These are phyloP conservation scores for Byssoonygena ceratinophila DNA, from an alignment of 2,329 filamentous ascomycete genomes.

Conservation along the genomic window DNA sequence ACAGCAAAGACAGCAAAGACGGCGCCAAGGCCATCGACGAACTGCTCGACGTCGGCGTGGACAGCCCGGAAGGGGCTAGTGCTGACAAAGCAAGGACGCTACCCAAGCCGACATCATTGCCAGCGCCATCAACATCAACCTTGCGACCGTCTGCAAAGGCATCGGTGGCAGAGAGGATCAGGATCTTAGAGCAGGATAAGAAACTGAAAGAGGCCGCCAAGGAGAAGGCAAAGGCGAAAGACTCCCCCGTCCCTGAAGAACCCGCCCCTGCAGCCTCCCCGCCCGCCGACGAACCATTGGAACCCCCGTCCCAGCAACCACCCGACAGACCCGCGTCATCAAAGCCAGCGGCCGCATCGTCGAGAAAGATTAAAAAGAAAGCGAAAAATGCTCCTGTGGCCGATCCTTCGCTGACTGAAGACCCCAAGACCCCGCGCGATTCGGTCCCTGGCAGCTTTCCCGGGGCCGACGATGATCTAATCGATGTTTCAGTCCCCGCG, in stretches of 20 bases:
- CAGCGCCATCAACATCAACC: constrained; percentile 26
- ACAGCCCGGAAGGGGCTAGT: constrained; percentile 26
- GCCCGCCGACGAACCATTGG: constrained; percentile 21
- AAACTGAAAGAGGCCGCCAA: constrained; percentile 31
- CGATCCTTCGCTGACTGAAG: constrained; percentile 21
- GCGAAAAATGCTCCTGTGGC: constrained; percentile 11
- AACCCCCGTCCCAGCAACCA: constrained; percentile 12
- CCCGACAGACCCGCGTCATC: constrained; percentile 23
- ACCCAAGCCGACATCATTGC: constrained; percentile 31
- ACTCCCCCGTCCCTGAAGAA: constrained; percentile 24
- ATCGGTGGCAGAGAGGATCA: constrained; percentile 46
- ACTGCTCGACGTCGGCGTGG: constrained; percentile 27
- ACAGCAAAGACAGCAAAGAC: constrained; percentile 5
- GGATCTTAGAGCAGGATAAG: constrained; percentile 34
- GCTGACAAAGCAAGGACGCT: constrained; percentile 31
- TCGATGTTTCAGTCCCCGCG: constrained; percentile 40
- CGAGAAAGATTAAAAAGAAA: constrained; percentile 18
- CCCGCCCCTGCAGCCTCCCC: constrained; percentile 22
- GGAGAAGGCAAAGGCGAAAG: constrained; percentile 29
- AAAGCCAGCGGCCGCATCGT: constrained; percentile 23
- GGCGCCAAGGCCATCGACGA: constrained; percentile 26
- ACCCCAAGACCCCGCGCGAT: constrained; percentile 29
- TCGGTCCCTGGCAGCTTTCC: constrained; percentile 49
- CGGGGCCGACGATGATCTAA: constrained; percentile 37
- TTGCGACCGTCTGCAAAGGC: constrained; percentile 34